Percentiles rank a stretch among this genome's conserved stretches.
These are phyloP conservation scores for Sugiyamaella novakii DNA, from an alignment of 1,139 yeast species.

Conservation along the genomic window DNA sequence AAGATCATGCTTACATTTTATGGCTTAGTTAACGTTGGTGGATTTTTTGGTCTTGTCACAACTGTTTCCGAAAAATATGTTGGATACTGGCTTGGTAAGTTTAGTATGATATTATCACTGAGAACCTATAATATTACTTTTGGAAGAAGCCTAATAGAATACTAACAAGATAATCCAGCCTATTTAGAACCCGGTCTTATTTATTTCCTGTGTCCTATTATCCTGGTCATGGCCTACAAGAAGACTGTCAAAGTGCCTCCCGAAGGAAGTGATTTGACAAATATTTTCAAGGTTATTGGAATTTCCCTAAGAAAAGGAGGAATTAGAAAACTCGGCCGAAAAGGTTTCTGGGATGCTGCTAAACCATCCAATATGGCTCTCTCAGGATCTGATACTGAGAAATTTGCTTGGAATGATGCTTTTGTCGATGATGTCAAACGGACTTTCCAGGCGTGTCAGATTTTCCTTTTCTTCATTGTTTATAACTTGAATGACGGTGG, in stretches of 20 bases:
- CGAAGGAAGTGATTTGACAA: conserved; percentile 53
- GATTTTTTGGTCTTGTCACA: conserved; percentile 65
- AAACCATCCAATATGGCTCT: conserved; percentile 52
- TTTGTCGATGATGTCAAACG: conserved; percentile 63
- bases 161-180: no score
- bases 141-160: no score
- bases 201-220: conserved; percentile 53
- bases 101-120: no score
- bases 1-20: conserved; percentile 67
- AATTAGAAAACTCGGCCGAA: conserved; percentile 41
- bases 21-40: conserved; percentile 68
- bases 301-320: conserved; percentile 50
- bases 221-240: conserved; percentile 47
- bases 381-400: conserved; percentile 35
- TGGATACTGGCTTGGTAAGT: conserved; percentile 65
- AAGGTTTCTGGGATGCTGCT: conserved; percentile 58
- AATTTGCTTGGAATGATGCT: conserved; percentile 48
- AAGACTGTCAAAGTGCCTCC: conserved; percentile 47
- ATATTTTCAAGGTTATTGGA: conserved; percentile 47
- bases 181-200: conserved; percentile 57
- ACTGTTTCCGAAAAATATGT: conserved; percentile 58
- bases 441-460: conserved; percentile 61
- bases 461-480: conserved; percentile 63
- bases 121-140: no score
- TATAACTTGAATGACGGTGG: conserved; percentile 69